Conservation (phyloP, 768 basidiomycete genomes). For the Tephrocybe sp. region DNA sequence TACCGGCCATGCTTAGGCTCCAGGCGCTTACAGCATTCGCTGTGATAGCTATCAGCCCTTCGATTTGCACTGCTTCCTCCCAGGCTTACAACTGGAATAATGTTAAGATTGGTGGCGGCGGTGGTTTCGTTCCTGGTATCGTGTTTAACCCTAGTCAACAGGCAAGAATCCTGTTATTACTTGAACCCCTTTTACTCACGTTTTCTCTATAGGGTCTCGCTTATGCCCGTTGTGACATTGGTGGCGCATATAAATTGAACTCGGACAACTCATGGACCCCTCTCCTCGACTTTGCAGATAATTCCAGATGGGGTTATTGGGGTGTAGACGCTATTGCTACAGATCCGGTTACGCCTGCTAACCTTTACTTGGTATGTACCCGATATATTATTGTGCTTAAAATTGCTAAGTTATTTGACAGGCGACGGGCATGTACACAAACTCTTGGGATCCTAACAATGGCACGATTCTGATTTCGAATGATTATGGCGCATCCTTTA, state of each 20-base stretch:
- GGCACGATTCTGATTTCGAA: slow-evolving; percentile 60
- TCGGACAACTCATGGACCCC: slow-evolving; percentile 61
- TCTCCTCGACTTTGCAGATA: slow-evolving; percentile 50
- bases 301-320: slow-evolving; percentile 56
- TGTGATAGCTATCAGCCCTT: slow-evolving; percentile 20
- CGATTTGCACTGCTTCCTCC: slow-evolving; percentile 38
- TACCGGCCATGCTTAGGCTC: slow-evolving; percentile 28
- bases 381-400: background rate
- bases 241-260: slow-evolving; percentile 63
- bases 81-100: slow-evolving; percentile 62
- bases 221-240: slow-evolving; percentile 68
- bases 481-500: slow-evolving; percentile 56
- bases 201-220: slow-evolving; percentile 43
- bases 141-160: slow-evolving; percentile 59
- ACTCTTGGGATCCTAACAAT: slow-evolving; percentile 60
- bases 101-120: slow-evolving; percentile 50
- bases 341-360: slow-evolving; percentile 53
- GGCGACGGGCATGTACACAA: slow-evolving; percentile 63
- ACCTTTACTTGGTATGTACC: slow-evolving; percentile 46
- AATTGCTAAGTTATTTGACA: slow-evolving; percentile 14
- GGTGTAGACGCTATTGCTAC: slow-evolving; percentile 61
- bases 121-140: slow-evolving; percentile 54
- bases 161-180: slow-evolving; percentile 16
- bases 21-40: slow-evolving; percentile 29
- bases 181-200: background rate